A percentile compares a stretch with the other conserved stretches of the same genome.
phyloP scores from a whole-genome alignment of 2,329 filamentous ascomycete genomes.

The Colletotrichum sp. region DNA sequence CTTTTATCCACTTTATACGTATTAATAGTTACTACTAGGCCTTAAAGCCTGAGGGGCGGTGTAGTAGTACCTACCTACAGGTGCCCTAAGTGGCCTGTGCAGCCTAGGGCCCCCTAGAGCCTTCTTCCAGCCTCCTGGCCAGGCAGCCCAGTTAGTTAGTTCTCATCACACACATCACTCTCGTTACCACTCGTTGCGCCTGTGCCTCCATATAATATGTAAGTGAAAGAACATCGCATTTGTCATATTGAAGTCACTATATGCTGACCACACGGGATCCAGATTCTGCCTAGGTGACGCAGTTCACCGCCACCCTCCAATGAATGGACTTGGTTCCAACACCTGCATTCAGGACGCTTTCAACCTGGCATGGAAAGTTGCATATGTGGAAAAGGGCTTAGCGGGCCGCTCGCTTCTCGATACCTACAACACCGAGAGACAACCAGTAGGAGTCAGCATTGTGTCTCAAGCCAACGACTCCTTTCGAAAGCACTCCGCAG shows the following conservation, averaged over 20 bases:
- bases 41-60: no score
- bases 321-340: constrained; percentile 55
- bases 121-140: no score
- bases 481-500: not conserved
- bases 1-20: no score
- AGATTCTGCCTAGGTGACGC: not conserved
- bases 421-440: not conserved
- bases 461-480: not conserved
- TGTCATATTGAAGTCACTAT: not conserved
- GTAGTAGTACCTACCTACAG: no score
- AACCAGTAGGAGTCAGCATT: not conserved
- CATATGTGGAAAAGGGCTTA: constrained; percentile 9
- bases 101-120: no score
- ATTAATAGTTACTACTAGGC: no score
- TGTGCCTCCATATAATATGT: not conserved
- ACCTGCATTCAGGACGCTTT: constrained; percentile 56
- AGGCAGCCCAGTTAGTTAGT: no score
- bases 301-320: constrained; percentile 51
- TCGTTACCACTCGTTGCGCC: no score
- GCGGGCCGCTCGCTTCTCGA: not conserved
- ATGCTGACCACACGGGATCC: not conserved
- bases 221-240: not conserved
- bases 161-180: no score
- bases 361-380: constrained; percentile 54
- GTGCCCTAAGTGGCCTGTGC: no score